phyloP scores from a whole-genome alignment of 2,329 filamentous ascomycete species.

The Talaromyces sp. region DNA sequence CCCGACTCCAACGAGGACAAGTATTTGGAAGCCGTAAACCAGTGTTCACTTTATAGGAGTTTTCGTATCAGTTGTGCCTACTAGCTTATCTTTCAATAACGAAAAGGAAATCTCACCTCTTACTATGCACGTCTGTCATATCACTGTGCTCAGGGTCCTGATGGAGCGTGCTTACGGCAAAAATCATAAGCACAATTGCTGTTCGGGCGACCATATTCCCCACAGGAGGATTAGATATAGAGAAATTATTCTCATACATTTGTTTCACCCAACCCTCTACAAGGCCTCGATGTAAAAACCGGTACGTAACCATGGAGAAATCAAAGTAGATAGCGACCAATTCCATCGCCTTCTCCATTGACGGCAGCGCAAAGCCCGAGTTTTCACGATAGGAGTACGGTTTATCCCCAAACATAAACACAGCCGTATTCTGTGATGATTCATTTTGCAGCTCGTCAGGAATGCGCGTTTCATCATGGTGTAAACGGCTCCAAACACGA shows the following conservation, averaged over 20 bases:
- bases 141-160: constrained; percentile 45
- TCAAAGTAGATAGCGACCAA: constrained; percentile 61
- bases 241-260: constrained; percentile 43
- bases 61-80: neutral
- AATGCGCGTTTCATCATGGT: constrained; percentile 54
- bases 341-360: constrained; percentile 43
- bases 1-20: constrained; percentile 53
- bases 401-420: constrained; percentile 56
- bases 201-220: constrained; percentile 50
- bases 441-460: constrained; percentile 34
- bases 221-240: constrained; percentile 40
- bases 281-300: constrained; percentile 59
- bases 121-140: constrained; percentile 25
- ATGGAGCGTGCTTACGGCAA: constrained; percentile 53
- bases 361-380: constrained; percentile 41
- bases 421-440: constrained; percentile 45
- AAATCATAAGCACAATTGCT: constrained; percentile 52
- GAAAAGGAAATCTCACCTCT: constrained; percentile 29
- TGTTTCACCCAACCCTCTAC: constrained; percentile 53
- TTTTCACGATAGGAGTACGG: constrained; percentile 47
- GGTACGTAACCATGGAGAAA: constrained; percentile 62
- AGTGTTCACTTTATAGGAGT: constrained; percentile 43
- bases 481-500: constrained; percentile 68
- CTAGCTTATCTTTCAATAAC: neutral
- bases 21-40: constrained; percentile 43